These are phyloP conservation scores for Ascochyta koolunga DNA, from an alignment of 2,329 filamentous ascomycete species.

Conservation along the genomic window DNA sequence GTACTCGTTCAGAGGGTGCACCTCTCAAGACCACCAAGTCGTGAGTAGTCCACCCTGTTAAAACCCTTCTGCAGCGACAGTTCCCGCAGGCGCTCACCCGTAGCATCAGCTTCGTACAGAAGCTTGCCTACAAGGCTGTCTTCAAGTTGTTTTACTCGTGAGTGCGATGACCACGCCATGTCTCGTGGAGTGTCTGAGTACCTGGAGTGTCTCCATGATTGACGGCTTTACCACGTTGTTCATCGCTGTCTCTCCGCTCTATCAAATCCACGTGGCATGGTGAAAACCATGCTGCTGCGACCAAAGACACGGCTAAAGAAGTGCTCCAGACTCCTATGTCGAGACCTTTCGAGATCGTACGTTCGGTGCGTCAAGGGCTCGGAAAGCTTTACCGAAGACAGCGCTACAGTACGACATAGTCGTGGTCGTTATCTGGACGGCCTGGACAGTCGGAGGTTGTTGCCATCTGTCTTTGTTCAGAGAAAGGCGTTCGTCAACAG, in stretches of 20 bases:
- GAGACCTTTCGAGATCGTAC: not conserved
- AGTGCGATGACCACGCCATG: conserved; percentile 14
- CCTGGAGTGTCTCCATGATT: not conserved
- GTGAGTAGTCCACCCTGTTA: not conserved
- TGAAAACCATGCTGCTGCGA: not conserved
- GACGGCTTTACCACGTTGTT: not conserved
- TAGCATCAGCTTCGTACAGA: not conserved
- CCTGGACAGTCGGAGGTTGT: not conserved
- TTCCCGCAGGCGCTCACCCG: not conserved
- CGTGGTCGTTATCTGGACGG: too few relatives aligned
- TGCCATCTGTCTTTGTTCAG: not conserved
- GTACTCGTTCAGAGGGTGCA: not conserved
- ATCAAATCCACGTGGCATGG: not conserved
- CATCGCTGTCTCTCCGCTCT: not conserved
- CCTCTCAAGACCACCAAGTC: not conserved
- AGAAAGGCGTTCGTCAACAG: not conserved
- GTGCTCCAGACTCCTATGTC: conserved; percentile 2
- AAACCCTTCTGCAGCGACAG: not conserved
- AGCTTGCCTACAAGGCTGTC: not conserved
- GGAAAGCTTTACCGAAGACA: not conserved
- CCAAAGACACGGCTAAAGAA: not conserved
- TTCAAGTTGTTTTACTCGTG: not conserved
- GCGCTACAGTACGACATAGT: too few relatives aligned
- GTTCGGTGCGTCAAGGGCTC: not conserved
- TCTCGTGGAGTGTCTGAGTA: conserved; percentile 20